These are phyloP conservation scores for Rasamsonia emersonii DNA, from an alignment of 2,329 filamentous ascomycete genomes.

Conservation along the genomic window DNA sequence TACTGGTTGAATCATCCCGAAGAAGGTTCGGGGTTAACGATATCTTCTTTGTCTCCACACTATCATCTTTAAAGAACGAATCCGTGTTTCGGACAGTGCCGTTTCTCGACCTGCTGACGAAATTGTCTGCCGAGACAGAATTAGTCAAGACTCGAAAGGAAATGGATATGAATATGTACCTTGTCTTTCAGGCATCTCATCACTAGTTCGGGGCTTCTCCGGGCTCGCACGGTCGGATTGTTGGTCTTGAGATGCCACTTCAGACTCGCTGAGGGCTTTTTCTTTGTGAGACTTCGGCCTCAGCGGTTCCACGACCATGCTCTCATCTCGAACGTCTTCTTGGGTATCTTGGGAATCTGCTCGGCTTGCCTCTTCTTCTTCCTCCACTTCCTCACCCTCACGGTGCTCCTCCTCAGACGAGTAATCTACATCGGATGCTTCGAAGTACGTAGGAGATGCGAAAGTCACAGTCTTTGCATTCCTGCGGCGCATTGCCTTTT, in stretches of 20 bases:
- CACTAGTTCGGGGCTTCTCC: slow-evolving; percentile 47
- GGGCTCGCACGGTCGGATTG: slow-evolving; percentile 22
- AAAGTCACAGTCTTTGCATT: slow-evolving; percentile 85
- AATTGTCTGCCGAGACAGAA: slow-evolving; percentile 17
- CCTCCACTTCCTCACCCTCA: slow-evolving; percentile 38
- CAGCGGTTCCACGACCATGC: slow-evolving; percentile 37
- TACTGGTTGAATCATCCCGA: slow-evolving; percentile 58
- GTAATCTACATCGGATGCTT: slow-evolving; percentile 80
- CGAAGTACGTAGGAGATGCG: slow-evolving; percentile 73
- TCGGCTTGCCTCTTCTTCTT: slow-evolving; percentile 35
- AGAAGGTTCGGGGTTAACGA: slow-evolving; percentile 88
- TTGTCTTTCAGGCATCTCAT: slow-evolving; percentile 54
- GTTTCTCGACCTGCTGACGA: slow-evolving; percentile 58
- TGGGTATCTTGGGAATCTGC: slow-evolving; percentile 24
- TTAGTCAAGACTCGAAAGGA: slow-evolving; percentile 11
- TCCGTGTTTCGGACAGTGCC: slow-evolving; percentile 85
- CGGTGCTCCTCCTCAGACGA: slow-evolving; percentile 67
- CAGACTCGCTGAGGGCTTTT: slow-evolving; percentile 18
- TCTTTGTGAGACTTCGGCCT: slow-evolving; percentile 35
- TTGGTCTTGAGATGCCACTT: slow-evolving; percentile 14
- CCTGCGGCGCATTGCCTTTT: slow-evolving; percentile 70
- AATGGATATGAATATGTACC: slow-evolving; percentile 17
- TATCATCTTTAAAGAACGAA: slow-evolving; percentile 96
- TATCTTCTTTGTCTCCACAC: slow-evolving; percentile 92
- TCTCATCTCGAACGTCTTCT: slow-evolving; percentile 23